phyloP scores from a whole-genome alignment of 371 early-diverging fungal genomes.

The Rhizopus stolonifer region DNA sequence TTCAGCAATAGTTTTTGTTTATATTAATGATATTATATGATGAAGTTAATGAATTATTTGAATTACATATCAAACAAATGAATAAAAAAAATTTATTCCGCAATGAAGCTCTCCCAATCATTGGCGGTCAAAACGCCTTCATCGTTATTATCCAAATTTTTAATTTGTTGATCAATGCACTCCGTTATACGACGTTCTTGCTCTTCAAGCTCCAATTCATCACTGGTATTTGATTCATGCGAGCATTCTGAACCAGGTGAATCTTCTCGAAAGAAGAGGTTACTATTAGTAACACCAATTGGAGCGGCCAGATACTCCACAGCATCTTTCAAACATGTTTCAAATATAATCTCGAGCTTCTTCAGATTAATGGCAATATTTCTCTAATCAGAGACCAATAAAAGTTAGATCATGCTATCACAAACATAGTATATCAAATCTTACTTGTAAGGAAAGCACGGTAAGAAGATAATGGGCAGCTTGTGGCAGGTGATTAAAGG shows the following conservation, averaged over 20 bases:
- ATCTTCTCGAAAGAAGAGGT: slow-evolving; percentile 16
- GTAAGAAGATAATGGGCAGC: slow-evolving; percentile 16
- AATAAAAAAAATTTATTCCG: slow-evolving; percentile 15
- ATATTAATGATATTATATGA: no score
- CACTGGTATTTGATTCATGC: slow-evolving; percentile 12
- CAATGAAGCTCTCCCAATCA: slow-evolving; percentile 16
- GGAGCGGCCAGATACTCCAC: slow-evolving; percentile 19
- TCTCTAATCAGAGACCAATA: slow-evolving; percentile 15
- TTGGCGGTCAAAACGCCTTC: slow-evolving; percentile 9
- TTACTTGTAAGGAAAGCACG: slow-evolving; percentile 15
- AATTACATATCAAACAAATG: no score
- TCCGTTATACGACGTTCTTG: slow-evolving; percentile 16
- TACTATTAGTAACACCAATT: slow-evolving; percentile 11
- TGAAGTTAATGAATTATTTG: no score
- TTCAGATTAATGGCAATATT: slow-evolving; percentile 15
- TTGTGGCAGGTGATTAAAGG: slow-evolving; percentile 12
- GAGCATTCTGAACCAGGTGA: slow-evolving; percentile 19
- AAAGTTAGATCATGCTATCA: slow-evolving; percentile 14
- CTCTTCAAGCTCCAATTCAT: slow-evolving; percentile 18
- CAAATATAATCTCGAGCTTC: slow-evolving; percentile 10
- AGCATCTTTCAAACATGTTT: slow-evolving; percentile 18
- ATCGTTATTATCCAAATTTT: slow-evolving; percentile 10
- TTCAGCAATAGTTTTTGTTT: no score
- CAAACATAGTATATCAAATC: slow-evolving; percentile 15
- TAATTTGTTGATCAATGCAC: slow-evolving; percentile 16